Percentiles rank a stretch among this genome's conserved stretches.
phyloP scores from a whole-genome alignment of 495 filamentous ascomycete species.

The Lasiosphaeria hispida region DNA sequence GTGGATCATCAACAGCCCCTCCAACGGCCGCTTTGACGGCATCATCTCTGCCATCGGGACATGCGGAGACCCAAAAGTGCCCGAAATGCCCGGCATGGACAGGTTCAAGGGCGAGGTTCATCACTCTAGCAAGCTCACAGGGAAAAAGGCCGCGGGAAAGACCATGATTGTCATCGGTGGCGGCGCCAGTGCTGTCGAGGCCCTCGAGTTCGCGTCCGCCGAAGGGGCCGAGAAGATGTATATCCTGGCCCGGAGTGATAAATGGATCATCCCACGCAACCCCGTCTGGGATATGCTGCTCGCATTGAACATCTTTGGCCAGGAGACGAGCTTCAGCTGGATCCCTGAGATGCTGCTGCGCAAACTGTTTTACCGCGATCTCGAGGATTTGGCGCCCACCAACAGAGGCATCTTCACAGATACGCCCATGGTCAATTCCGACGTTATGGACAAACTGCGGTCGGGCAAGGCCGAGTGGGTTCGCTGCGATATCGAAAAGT shows the following conservation, averaged over 20 bases:
- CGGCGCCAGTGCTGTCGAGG: slow-evolving; percentile 80
- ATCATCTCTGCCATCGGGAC: slow-evolving; percentile 75
- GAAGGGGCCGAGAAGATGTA: slow-evolving; percentile 64
- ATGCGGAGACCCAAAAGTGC: slow-evolving; percentile 74
- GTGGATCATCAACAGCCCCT: slow-evolving; percentile 75
- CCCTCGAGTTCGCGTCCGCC: slow-evolving; percentile 72
- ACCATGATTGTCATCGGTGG: slow-evolving; percentile 74
- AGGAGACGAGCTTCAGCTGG: slow-evolving; percentile 70
- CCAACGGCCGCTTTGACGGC: slow-evolving; percentile 72
- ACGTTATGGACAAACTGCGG: slow-evolving; percentile 76
- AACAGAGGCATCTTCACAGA: slow-evolving; percentile 72
- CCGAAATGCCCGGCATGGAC: slow-evolving; percentile 61
- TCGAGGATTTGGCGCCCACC: slow-evolving; percentile 70
- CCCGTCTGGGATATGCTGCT: slow-evolving; percentile 70
- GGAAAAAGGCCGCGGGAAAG: slow-evolving; percentile 63
- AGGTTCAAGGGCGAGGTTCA: slow-evolving; percentile 65
- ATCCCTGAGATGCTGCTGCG: slow-evolving; percentile 74
- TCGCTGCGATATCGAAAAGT: slow-evolving; percentile 70
- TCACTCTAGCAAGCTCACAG: slow-evolving; percentile 73
- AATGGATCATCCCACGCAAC: slow-evolving; percentile 87
- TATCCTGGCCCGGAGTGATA: slow-evolving; percentile 75
- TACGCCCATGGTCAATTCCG: slow-evolving; percentile 83
- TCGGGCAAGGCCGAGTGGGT: slow-evolving; percentile 73
- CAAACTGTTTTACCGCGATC: slow-evolving; percentile 81
- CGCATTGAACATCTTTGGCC: slow-evolving; percentile 73